These are phyloP conservation scores for Azolla pinnata DNA, from an alignment of 75 land plant species.

Conservation along the genomic window DNA sequence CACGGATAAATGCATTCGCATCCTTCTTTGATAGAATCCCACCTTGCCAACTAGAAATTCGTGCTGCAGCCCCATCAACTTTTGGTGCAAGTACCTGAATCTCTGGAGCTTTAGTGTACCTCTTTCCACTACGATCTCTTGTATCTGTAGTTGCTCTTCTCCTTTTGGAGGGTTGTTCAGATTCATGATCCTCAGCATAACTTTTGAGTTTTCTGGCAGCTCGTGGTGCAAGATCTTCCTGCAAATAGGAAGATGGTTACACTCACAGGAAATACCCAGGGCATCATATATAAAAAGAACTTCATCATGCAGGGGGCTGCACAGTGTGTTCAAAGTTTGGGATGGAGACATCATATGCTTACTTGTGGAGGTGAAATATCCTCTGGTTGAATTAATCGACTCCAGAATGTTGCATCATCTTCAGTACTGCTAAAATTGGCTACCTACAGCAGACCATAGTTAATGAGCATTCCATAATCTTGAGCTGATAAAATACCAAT, in stretches of 20 bases:
- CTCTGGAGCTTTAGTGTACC: slow-evolving; percentile 39
- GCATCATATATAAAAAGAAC: too few relatives aligned
- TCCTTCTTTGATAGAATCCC: slow-evolving; percentile 84
- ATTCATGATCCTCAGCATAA: slow-evolving; percentile 60
- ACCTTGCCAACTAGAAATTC: slow-evolving; percentile 78
- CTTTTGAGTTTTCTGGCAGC: slow-evolving; percentile 75
- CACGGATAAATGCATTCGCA: slow-evolving; percentile 75
- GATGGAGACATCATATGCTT: too few relatives aligned
- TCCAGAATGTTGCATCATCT: slow-evolving; percentile 98
- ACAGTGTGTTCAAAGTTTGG: too few relatives aligned
- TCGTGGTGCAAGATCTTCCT: slow-evolving; percentile 87
- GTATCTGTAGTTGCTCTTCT: slow-evolving; percentile 45
- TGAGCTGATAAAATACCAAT: neutral
- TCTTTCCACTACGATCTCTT: slow-evolving; percentile 47
- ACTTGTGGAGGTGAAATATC: too few relatives aligned
- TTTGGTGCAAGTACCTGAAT: slow-evolving; percentile 25
- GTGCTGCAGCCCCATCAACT: slow-evolving; percentile 79
- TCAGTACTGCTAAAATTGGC: slow-evolving; percentile 82
- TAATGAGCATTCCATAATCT: too few relatives aligned
- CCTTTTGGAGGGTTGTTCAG: slow-evolving; percentile 47
- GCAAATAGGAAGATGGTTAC: neutral
- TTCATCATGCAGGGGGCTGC: too few relatives aligned
- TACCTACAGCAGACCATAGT: slow-evolving; percentile 55
- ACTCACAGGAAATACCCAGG: too few relatives aligned
- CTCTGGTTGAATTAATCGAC: slow-evolving; percentile 90